Percentiles rank a stretch among this genome's conserved stretches.
phyloP scores from a whole-genome alignment of 2,329 filamentous ascomycete species.

The Arachnomyces sp. region DNA sequence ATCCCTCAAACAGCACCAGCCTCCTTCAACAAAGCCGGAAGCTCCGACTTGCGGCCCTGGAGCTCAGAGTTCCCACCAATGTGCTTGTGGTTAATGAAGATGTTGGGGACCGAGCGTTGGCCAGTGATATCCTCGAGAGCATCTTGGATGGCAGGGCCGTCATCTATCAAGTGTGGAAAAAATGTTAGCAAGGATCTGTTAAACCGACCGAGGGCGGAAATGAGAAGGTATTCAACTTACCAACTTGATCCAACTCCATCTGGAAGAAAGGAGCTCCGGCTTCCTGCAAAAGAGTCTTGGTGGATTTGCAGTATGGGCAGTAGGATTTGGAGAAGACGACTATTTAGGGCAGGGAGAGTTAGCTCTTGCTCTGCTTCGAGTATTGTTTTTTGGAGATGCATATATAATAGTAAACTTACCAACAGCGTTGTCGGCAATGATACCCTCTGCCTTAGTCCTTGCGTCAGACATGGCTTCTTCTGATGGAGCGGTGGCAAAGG shows the following conservation, averaged over 20 bases:
- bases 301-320: slow-evolving; percentile 82
- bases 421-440: slow-evolving; percentile 86
- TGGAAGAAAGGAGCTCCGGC: slow-evolving; percentile 64
- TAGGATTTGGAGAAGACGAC: slow-evolving; percentile 96
- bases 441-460: slow-evolving; percentile 70
- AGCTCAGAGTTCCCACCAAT: slow-evolving; percentile 95
- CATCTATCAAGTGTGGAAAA: slow-evolving; percentile 47
- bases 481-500: slow-evolving; percentile 48
- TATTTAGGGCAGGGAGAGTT: no score
- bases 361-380: no score
- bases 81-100: slow-evolving; percentile 84
- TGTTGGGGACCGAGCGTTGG: slow-evolving; percentile 90
- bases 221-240: slow-evolving; percentile 46
- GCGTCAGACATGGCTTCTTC: slow-evolving; percentile 72
- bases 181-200: slow-evolving; percentile 7
- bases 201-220: not conserved
- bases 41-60: slow-evolving; percentile 56
- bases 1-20: slow-evolving; percentile 61
- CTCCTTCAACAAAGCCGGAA: slow-evolving; percentile 57
- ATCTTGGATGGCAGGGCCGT: slow-evolving; percentile 74
- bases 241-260: slow-evolving; percentile 77
- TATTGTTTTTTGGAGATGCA: no score
- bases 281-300: slow-evolving; percentile 66
- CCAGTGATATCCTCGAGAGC: slow-evolving; percentile 71
- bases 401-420: slow-evolving; percentile 59